phyloP scores from a whole-genome alignment of 225 moss, liverwort and hornwort genomes.

The Physcomitrellopsis africana region DNA sequence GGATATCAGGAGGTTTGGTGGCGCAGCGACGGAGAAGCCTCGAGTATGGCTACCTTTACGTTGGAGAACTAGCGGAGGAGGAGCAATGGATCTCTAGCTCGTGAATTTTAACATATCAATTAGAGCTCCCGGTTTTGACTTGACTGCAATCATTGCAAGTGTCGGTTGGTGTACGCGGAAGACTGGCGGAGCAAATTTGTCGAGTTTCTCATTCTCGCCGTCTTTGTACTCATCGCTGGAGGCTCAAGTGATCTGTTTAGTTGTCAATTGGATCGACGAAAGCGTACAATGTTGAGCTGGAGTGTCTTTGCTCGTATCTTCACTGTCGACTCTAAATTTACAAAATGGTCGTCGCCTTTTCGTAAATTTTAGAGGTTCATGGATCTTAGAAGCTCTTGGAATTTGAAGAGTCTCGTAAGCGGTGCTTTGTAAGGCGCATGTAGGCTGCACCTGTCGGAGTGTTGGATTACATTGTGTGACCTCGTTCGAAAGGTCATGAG shows the following conservation, averaged over 20 bases:
- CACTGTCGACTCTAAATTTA: too few relatives aligned
- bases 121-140: neutral
- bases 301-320: too few relatives aligned
- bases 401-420: conserved; percentile 29
- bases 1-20: conserved; percentile 33
- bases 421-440: too few relatives aligned
- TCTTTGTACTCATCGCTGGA: neutral
- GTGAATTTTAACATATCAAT: conserved; percentile 10
- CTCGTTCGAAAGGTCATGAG: too few relatives aligned
- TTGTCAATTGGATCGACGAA: conserved; percentile 26
- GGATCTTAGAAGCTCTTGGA: conserved; percentile 41
- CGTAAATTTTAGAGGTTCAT: conserved; percentile 34
- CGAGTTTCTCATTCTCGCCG: neutral
- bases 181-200: conserved; percentile 18
- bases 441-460: neutral
- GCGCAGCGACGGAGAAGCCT: neutral
- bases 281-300: neutral
- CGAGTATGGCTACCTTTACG: neutral
- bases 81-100: conserved; percentile 36
- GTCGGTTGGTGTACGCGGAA: neutral
- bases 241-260: neutral
- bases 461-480: conserved; percentile 5
- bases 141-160: neutral
- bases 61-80: neutral
- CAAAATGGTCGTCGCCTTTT: neutral